Conservation (phyloP, 2,329 filamentous ascomycete species). For the Sporothrix phasma region DNA sequence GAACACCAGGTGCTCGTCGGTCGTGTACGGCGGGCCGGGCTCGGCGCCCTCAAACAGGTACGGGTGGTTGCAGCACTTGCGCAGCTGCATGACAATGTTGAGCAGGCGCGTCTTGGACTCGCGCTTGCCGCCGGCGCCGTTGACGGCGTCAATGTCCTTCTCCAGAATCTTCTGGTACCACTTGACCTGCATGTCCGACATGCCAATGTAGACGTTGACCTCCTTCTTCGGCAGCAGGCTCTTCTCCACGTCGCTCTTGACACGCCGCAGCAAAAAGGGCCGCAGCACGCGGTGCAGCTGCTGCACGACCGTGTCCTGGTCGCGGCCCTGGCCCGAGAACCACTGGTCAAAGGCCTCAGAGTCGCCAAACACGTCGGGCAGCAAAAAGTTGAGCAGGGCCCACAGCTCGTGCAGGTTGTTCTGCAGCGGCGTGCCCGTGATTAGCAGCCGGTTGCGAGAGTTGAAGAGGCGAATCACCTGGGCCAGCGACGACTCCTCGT, state of each 20-base stretch:
- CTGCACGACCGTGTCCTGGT: slow-evolving; percentile 92
- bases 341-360: slow-evolving; percentile 95
- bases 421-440: slow-evolving; percentile 92
- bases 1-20: slow-evolving; percentile 86
- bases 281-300: slow-evolving; percentile 88
- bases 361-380: slow-evolving; percentile 97
- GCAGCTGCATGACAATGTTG: slow-evolving; percentile 98
- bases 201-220: slow-evolving; percentile 90
- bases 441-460: slow-evolving; percentile 87
- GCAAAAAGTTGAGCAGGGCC: slow-evolving; percentile 91
- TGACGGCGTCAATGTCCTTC: slow-evolving; percentile 98
- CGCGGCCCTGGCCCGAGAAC: slow-evolving; percentile 84
- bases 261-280: slow-evolving; percentile 87
- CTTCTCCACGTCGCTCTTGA: slow-evolving; percentile 97
- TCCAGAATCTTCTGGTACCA: slow-evolving; percentile 99
- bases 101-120: slow-evolving; percentile 95
- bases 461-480: slow-evolving; percentile 95
- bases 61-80: slow-evolving; percentile 97
- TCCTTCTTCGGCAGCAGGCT: slow-evolving; percentile 96
- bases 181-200: slow-evolving; percentile 98
- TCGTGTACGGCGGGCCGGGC: slow-evolving; percentile 94
- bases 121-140: slow-evolving; percentile 88
- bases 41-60: slow-evolving; percentile 97
- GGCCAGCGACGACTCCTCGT: slow-evolving; percentile 92
- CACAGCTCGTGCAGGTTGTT: slow-evolving; percentile 98